phyloP scores from a whole-genome alignment of 2,329 filamentous ascomycete species.

The Tolypocladium inflatum region DNA sequence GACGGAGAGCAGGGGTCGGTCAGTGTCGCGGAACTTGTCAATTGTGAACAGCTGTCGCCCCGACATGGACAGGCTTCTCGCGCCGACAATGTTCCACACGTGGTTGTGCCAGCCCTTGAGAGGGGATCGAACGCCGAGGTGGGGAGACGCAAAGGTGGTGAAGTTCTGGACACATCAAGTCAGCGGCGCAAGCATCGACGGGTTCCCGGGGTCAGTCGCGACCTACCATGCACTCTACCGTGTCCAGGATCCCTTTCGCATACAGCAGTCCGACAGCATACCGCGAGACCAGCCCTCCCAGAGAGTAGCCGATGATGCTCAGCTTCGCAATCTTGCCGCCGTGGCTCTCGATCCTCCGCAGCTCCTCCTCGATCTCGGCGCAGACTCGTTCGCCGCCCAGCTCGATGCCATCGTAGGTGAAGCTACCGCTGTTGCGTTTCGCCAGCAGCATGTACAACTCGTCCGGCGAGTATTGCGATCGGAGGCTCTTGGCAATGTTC shows the following conservation, averaged over 20 bases:
- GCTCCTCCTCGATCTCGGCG: conserved; percentile 55
- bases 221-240: conserved; percentile 66
- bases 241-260: conserved; percentile 70
- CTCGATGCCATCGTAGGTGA: conserved; percentile 63
- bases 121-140: conserved; percentile 67
- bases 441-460: conserved; percentile 61
- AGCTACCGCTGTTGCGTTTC: conserved; percentile 64
- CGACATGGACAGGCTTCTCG: conserved; percentile 70
- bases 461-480: conserved; percentile 50
- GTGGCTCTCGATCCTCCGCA: conserved; percentile 43
- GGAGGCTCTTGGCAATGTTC: conserved; percentile 56
- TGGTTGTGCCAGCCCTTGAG: conserved; percentile 55
- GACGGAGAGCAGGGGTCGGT: conserved; percentile 68
- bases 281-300: conserved; percentile 77
- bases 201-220: background rate
- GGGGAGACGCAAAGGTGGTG: conserved; percentile 81
- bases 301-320: conserved; percentile 81
- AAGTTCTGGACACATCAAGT: conserved; percentile 56
- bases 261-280: conserved; percentile 81
- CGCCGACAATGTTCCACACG: conserved; percentile 76
- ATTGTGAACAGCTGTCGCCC: conserved; percentile 82
- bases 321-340: conserved; percentile 71
- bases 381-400: conserved; percentile 58
- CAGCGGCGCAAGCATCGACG: conserved; percentile 2
- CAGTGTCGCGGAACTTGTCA: conserved; percentile 76